Evolutionary conservation across 179 eudicot genomes (phyloP), one percentile per base, ranked within the genome.

Genomic region (Spergularia azorica): DNA sequence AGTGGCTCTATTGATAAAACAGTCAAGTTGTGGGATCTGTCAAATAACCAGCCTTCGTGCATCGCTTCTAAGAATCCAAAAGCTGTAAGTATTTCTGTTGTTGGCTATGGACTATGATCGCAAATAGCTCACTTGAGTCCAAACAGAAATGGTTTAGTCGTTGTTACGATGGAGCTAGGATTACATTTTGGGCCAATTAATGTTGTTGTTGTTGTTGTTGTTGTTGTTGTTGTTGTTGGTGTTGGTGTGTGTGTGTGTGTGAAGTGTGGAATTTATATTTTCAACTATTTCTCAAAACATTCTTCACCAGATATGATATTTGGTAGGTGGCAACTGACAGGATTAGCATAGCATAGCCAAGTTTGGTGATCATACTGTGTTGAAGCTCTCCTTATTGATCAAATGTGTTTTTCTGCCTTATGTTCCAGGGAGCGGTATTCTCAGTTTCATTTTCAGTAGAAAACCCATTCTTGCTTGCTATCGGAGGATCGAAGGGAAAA

Each of bases 21-120:
- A 86, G 98, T 93, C 21, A 95, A 95, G 77, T 77, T 95, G 18
- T 95, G 98, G 98, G 97, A 95, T 84, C 77, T 95, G 79, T 88
- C 97, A 38, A 85, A 88, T 70, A 88, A 91, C 76, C 88, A 89
- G 79, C 97, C 98, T 41, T 87, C 97, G 1, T 91, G 97, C 77
- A 63, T 95, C 77, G 89, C 92, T 67, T 88, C 97, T 18, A 77
- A 75, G 76, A 93, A 91, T 80, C 97, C 92, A 0, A 90, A 87
- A 83, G 94, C 93, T 68, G 98, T 95, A 88, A 82, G 98, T 68
- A 36, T 74, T 57, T 70, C 17, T 71, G 13, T 32, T 64, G 5
- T 15, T 74, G 76, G 55, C 32, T 58, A 18, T 70, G 48, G 39
- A n/a, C 17, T 17, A 18, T 58, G 18, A 51, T 26, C n/a, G 14